phyloP scores from a whole-genome alignment of 495 filamentous ascomycete genomes.

The Penicillium lagena region DNA sequence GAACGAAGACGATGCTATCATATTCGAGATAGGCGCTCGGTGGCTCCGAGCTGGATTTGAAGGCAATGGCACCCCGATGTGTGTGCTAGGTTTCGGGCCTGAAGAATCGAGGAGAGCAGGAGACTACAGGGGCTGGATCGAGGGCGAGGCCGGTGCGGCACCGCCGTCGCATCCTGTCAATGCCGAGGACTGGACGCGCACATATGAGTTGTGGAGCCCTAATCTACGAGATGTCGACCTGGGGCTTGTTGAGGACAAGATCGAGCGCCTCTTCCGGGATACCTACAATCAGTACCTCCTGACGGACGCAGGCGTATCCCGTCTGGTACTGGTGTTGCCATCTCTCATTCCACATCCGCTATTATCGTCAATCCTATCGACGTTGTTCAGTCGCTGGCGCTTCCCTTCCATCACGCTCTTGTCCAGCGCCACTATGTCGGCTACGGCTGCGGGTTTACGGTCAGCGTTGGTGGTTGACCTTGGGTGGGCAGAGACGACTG shows the following conservation, averaged over 20 bases:
- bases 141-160: slow-evolving; percentile 12
- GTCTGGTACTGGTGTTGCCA: slow-evolving; percentile 68
- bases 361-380: slow-evolving; percentile 65
- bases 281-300: slow-evolving; percentile 83
- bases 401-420: slow-evolving; percentile 76
- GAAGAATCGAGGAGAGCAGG: slow-evolving; percentile 72
- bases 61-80: slow-evolving; percentile 69
- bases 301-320: slow-evolving; percentile 64
- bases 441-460: slow-evolving; percentile 75
- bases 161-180: slow-evolving; percentile 24
- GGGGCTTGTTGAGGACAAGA: slow-evolving; percentile 76
- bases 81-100: slow-evolving; percentile 62
- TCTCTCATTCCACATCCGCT: slow-evolving; percentile 72
- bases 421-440: slow-evolving; percentile 61
- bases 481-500: slow-evolving; percentile 82
- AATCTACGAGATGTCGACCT: slow-evolving; percentile 69
- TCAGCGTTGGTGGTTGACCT: slow-evolving; percentile 79
- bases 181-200: slow-evolving; percentile 58
- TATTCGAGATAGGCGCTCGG: slow-evolving; percentile 77
- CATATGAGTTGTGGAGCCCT: slow-evolving; percentile 75
- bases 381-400: slow-evolving; percentile 73
- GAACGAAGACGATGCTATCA: slow-evolving; percentile 73
- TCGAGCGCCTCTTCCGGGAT: slow-evolving; percentile 77
- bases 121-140: slow-evolving; percentile 69
- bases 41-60: slow-evolving; percentile 80